A percentile compares a stretch with the other conserved stretches of the same genome.
phyloP scores from a whole-genome alignment of 2,329 filamentous ascomycete species.

The Parascedosporium putredinis region DNA sequence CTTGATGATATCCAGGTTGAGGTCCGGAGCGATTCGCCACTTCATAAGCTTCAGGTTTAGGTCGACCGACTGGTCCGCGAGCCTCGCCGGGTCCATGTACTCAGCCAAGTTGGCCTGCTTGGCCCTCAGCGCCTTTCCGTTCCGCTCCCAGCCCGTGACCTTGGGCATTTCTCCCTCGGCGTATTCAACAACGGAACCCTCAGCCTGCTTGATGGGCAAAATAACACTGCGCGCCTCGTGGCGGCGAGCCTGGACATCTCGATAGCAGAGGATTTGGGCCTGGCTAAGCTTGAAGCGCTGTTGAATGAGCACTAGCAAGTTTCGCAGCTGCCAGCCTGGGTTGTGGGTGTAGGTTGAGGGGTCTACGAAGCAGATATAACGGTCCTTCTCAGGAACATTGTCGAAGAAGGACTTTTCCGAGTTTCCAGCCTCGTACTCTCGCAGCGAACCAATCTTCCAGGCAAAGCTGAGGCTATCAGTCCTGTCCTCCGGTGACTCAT shows the following conservation, averaged over 20 bases:
- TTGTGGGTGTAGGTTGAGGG: conserved; percentile 82
- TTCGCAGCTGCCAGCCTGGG: conserved; percentile 87
- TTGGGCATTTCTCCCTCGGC: conserved; percentile 58
- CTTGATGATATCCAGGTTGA: conserved; percentile 83
- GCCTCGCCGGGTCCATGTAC: conserved; percentile 80
- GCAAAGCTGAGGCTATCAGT: conserved; percentile 45
- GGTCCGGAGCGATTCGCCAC: conserved; percentile 84
- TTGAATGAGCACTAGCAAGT: conserved; percentile 74
- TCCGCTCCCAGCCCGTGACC: conserved; percentile 84
- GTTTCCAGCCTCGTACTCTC: conserved; percentile 52
- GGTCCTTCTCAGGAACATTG: conserved; percentile 57
- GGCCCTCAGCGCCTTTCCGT: conserved; percentile 61
- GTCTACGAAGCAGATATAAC: conserved; percentile 80
- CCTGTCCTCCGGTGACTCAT: conserved; percentile 38
- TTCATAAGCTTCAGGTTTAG: conserved; percentile 98
- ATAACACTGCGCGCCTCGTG: conserved; percentile 77
- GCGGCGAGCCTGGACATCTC: conserved; percentile 67
- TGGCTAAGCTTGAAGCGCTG: conserved; percentile 68
- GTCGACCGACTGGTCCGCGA: conserved; percentile 91
- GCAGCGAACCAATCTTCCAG: conserved; percentile 71
- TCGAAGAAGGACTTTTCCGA: conserved; percentile 66
- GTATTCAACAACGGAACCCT: conserved; percentile 23
- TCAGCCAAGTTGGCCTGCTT: conserved; percentile 75
- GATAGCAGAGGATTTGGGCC: conserved; percentile 80
- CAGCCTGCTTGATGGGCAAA: conserved; percentile 52